Base-by-base conservation (phyloP, 352 stramenopile genomes). In the Globisporangium cylindrosporum region DNA sequence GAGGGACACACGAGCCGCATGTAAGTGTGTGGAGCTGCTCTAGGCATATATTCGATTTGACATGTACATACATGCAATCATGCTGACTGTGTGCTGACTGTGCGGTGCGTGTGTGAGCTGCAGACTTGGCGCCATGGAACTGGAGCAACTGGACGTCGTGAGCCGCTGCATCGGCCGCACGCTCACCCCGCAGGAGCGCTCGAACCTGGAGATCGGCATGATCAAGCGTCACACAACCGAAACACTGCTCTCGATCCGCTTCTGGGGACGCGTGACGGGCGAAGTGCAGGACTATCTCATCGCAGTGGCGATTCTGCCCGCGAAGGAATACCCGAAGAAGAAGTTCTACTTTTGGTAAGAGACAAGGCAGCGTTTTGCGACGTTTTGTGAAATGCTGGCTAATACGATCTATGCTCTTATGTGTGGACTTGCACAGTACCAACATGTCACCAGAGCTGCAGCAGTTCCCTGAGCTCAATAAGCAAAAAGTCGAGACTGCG, bases 331-430 rank as follows among this genome's bases (percentile, higher is more conserved):
- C 43, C 84, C 83, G 15, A 89, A 80, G 68, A 94, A 93, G 67
- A 94, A 94, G 51, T 94, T 92, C 41, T 94, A 92, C 83, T 94
- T 93, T 43, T 94, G 83, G 84, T 91, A 25, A 20, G 18, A 10
- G 18, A 2, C 18, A 51, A 20, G 7, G 18, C 18, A 6, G 5
- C 34, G 9, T 12, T 7, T 56, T 36, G 20, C 15, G 0, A 25
- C 8, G 53, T 14, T 43, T 25, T 18, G 27, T 59, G 15, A 32
- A 32, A 24, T 68, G 18, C 29, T 18, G 18, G 3, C 34, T 59
- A 27, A 62, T 38, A 3, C 1, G 9, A 10, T 7, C 3, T 7
- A 12, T 34, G 14, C 15, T 25, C 3, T 41, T 51, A 1, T 64
- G 20, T 41, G 53, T 15, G 4, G 4, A 34, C 22, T 27, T 73